phyloP scores from a whole-genome alignment of 2,329 filamentous ascomycete species.

The Neonectria magnoliae region DNA sequence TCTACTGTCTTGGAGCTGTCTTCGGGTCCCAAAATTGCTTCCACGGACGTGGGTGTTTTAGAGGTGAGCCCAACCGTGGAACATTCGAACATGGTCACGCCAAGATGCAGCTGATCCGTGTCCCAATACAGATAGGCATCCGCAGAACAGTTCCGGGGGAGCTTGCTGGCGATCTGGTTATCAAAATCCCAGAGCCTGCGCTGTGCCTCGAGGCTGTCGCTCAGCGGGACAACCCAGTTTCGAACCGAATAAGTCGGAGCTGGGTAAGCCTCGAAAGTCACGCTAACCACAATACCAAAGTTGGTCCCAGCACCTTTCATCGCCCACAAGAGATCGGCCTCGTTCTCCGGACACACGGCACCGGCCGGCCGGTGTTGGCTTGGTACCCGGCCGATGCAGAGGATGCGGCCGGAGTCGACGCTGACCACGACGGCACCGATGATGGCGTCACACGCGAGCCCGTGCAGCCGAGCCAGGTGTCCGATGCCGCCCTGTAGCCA shows the following conservation, averaged over 20 bases:
- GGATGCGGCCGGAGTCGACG: constrained; percentile 56
- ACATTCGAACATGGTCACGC: constrained; percentile 60
- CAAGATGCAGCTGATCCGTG: constrained; percentile 56
- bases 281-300: constrained; percentile 65
- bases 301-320: constrained; percentile 69
- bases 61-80: constrained; percentile 35
- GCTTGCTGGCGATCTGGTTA: constrained; percentile 48
- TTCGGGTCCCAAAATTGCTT: constrained; percentile 48
- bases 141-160: constrained; percentile 56
- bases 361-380: constrained; percentile 51
- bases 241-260: constrained; percentile 53
- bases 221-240: constrained; percentile 54
- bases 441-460: constrained; percentile 68
- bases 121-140: constrained; percentile 68
- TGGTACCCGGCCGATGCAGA: constrained; percentile 64
- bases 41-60: constrained; percentile 21
- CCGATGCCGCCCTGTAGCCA: constrained; percentile 75
- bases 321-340: constrained; percentile 65
- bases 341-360: constrained; percentile 56
- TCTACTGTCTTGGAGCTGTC: constrained; percentile 52
- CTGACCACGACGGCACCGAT: constrained; percentile 69
- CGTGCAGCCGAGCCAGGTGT: constrained; percentile 63
- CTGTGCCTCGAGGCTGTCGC: constrained; percentile 39
- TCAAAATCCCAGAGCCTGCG: constrained; percentile 53
- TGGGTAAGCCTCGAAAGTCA: constrained; percentile 59